Percentiles rank a stretch among this genome's conserved stretches.
Conservation (phyloP, 2,329 filamentous ascomycete genomes). For the Dendryphion nanum region DNA sequence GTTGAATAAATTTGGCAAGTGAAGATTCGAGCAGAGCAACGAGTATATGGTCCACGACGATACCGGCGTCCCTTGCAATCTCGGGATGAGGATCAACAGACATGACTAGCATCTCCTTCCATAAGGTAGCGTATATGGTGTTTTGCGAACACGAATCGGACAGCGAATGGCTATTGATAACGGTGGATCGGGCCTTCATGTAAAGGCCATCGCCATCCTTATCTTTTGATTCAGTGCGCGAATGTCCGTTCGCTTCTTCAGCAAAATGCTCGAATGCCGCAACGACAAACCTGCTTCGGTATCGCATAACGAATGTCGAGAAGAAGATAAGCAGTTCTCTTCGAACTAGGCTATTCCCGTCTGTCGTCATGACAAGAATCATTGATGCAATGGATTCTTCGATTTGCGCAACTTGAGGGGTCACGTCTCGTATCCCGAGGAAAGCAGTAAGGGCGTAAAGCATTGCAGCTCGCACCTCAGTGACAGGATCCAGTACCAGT, state of each 20-base stretch:
- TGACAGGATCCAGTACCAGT: constrained; percentile 79
- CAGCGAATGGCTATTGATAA: constrained; percentile 8
- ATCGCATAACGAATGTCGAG: constrained; percentile 84
- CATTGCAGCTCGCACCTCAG: constrained; percentile 91
- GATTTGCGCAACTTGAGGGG: constrained; percentile 83
- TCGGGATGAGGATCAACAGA: constrained; percentile 94
- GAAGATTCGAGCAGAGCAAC: constrained; percentile 74
- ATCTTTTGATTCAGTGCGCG: constrained; percentile 18
- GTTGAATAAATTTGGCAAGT: constrained; percentile 68
- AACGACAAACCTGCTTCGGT: constrained; percentile 89
- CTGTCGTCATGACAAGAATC: constrained; percentile 85
- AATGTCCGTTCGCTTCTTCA: constrained; percentile 62
- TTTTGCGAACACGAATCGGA: constrained; percentile 62
- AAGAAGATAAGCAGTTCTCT: constrained; percentile 93
- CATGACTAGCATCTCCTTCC: constrained; percentile 88
- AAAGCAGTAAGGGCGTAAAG: constrained; percentile 92
- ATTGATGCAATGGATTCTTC: constrained; percentile 90
- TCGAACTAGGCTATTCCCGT: constrained; percentile 90
- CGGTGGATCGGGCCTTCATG: constrained; percentile 25
- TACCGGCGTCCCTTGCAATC: constrained; percentile 78
- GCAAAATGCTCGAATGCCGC: constrained; percentile 86
- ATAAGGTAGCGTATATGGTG: constrained; percentile 88
- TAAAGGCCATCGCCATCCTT: constrained; percentile 26
- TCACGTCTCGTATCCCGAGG: constrained; percentile 87
- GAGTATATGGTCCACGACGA: constrained; percentile 86